Evolutionary conservation across 1,139 yeast genomes (phyloP).

Genomic region (Yamadazyma sp.): DNA sequence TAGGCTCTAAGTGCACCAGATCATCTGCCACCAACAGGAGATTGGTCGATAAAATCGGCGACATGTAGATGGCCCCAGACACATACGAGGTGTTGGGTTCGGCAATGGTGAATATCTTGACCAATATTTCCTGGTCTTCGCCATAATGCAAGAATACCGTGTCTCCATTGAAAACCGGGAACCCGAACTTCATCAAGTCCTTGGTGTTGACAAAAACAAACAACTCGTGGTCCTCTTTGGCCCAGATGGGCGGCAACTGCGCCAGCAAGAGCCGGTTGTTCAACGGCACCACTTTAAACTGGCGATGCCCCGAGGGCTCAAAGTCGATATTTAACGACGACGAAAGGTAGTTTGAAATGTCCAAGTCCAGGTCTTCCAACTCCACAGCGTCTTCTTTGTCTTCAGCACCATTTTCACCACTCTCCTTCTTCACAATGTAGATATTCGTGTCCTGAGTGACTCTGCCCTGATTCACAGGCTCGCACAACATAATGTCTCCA

Average conservation of each 20-base stretch:
- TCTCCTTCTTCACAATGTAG: slow-evolving; percentile 44
- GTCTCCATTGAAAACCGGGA: slow-evolving; percentile 67
- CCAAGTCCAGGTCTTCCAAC: slow-evolving; percentile 22
- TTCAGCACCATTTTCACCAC: slow-evolving; percentile 10
- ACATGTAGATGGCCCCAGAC: slow-evolving; percentile 46
- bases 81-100: slow-evolving; percentile 56
- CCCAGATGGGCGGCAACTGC: slow-evolving; percentile 29
- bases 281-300: slow-evolving; percentile 30
- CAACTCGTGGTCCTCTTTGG: slow-evolving; percentile 41
- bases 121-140: slow-evolving; percentile 24
- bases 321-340: slow-evolving; percentile 27
- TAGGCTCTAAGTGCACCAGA: slow-evolving; percentile 26
- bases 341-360: slow-evolving; percentile 37
- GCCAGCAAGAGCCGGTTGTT: slow-evolving; percentile 28
- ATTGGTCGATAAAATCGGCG: slow-evolving; percentile 66
- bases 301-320: slow-evolving; percentile 6
- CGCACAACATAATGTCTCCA: slow-evolving; percentile 60
- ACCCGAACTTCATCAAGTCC: slow-evolving; percentile 56
- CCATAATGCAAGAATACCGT: slow-evolving; percentile 41
- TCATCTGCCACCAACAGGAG: slow-evolving; percentile 36
- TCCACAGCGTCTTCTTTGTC: slow-evolving; percentile 7
- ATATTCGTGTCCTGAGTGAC: slow-evolving; percentile 44
- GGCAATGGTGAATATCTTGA: slow-evolving; percentile 57
- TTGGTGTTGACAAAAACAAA: slow-evolving; percentile 54
- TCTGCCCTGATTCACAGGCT: slow-evolving; percentile 73